phyloP scores from a whole-genome alignment of 1,284 basidiomycete species.

The Taiwanofungus camphoratus region DNA sequence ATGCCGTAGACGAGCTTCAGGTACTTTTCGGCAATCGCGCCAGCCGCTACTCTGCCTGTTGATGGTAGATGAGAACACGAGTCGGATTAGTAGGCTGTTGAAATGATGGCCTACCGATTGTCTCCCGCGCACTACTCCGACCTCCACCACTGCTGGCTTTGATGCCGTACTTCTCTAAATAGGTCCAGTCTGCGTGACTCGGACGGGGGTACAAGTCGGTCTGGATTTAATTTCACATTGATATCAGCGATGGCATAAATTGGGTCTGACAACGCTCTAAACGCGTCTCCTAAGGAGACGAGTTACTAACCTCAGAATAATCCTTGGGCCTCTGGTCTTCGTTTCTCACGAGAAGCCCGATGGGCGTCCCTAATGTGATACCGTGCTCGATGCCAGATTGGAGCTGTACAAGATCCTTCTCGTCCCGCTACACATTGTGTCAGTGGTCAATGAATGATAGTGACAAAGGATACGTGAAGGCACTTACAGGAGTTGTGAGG shows the following conservation, averaged over 20 bases:
- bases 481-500: conserved; percentile 87
- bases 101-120: conserved; percentile 64
- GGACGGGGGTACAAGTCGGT: conserved; percentile 97
- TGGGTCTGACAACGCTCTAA: too few species aligned
- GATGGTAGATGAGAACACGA: not conserved
- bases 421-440: conserved; percentile 92
- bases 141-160: conserved; percentile 98
- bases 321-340: conserved; percentile 98
- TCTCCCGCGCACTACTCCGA: conserved; percentile 91
- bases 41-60: conserved; percentile 90
- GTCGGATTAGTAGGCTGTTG: conserved; percentile 5
- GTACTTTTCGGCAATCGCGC: conserved; percentile 97
- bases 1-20: conserved; percentile 84
- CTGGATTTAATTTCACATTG: conserved; percentile 11
- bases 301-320: conserved; percentile 68
- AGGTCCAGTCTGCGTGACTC: conserved; percentile 97
- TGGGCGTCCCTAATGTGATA: conserved; percentile 95
- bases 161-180: conserved; percentile 95
- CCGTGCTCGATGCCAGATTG: conserved; percentile 95
- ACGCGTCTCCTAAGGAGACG: not conserved
- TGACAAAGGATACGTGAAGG: conserved; percentile 1
- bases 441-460: too few species aligned
- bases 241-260: not conserved
- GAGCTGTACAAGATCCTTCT: conserved; percentile 92
- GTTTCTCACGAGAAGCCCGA: conserved; percentile 93